phyloP scores from a whole-genome alignment of 2,329 filamentous ascomycete genomes.

The Neoascochyta sp. region DNA sequence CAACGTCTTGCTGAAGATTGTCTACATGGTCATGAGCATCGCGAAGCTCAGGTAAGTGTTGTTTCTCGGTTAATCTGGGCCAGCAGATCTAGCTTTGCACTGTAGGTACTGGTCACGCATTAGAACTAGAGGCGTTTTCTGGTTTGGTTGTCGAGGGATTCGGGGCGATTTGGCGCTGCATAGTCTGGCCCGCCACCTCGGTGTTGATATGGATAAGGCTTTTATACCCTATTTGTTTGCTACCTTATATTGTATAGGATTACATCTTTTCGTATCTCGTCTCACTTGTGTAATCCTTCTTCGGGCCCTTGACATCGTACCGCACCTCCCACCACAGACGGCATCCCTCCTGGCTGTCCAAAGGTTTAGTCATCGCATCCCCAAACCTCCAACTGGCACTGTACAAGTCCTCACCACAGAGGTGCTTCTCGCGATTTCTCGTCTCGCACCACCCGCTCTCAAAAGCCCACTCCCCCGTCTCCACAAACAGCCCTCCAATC shows the following conservation, averaged over 20 bases:
- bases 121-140: too few relatives aligned
- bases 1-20: conserved; percentile 26
- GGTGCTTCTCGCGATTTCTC: conserved; percentile 61
- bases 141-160: too few relatives aligned
- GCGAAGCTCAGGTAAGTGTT: too few relatives aligned
- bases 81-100: too few relatives aligned
- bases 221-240: too few relatives aligned
- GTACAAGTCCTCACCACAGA: conserved; percentile 71
- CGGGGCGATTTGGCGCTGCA: too few relatives aligned
- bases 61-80: too few relatives aligned
- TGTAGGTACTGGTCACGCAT: too few relatives aligned
- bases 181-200: too few relatives aligned
- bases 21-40: conserved; percentile 21
- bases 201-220: too few relatives aligned
- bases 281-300: conserved; percentile 41
- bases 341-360: conserved; percentile 1
- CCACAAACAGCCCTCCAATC: conserved; percentile 72
- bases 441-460: conserved; percentile 29
- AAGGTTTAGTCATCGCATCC: conserved; percentile 45
- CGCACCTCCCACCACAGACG: conserved; percentile 33
- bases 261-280: conserved; percentile 36
- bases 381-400: conserved; percentile 65
- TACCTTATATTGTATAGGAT: too few relatives aligned
- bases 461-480: conserved; percentile 51
- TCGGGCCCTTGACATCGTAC: conserved; percentile 41